These are phyloP conservation scores for Termitomyces sp. DNA, from an alignment of 768 basidiomycete species.

Conservation along the genomic window DNA sequence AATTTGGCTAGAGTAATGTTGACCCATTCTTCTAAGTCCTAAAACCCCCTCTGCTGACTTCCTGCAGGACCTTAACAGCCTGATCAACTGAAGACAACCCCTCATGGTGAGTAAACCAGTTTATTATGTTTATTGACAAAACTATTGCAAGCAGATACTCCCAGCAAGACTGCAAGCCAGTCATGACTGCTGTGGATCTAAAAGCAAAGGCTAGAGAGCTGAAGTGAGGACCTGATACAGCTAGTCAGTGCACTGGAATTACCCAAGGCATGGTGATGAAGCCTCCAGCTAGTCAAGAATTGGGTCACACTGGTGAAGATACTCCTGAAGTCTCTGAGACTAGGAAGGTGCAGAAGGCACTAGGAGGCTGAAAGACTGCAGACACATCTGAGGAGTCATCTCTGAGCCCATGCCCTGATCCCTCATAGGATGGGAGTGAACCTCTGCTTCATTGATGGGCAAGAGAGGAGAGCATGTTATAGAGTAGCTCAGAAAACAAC, in stretches of 20 bases:
- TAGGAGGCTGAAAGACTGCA: too few relatives aligned
- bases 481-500: fast-evolving
- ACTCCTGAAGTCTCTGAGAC: too few relatives aligned
- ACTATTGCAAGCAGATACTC: not conserved
- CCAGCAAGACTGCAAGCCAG: too few relatives aligned
- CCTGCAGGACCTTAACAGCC: not conserved
- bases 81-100: not conserved
- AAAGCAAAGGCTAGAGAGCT: too few relatives aligned
- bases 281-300: too few relatives aligned
- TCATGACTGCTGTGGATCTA: too few relatives aligned
- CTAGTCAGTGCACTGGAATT: too few relatives aligned
- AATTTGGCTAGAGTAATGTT: too few relatives aligned
- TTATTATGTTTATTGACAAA: not conserved
- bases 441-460: not conserved
- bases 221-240: too few relatives aligned
- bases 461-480: not conserved
- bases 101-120: not conserved
- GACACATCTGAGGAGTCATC: not conserved
- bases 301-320: too few relatives aligned
- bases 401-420: fast-evolving
- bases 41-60: not conserved
- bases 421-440: not conserved
- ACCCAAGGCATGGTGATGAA: too few relatives aligned
- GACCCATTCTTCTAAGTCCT: not conserved
- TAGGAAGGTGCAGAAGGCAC: too few relatives aligned